Evolutionary conservation across 2,329 filamentous ascomycete genomes (phyloP), one percentile per base, ranked within the genome.

Genomic region (Colletotrichum sp.): DNA sequence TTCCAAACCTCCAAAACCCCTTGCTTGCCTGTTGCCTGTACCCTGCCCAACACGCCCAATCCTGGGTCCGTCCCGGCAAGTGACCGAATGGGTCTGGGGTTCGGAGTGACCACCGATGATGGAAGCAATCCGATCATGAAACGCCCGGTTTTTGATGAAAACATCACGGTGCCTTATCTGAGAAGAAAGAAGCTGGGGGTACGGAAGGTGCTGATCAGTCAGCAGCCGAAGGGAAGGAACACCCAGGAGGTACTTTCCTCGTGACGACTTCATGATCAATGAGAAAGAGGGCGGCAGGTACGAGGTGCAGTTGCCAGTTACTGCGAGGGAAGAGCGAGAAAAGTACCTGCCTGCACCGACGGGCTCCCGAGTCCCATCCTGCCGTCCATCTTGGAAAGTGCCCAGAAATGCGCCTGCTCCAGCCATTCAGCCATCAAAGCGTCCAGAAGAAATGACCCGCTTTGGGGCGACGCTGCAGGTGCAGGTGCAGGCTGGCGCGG

Each of bases 11-110:
- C 60, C n/a, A 34, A 39, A 48, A 21, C 57, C 59, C 68, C 68
- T 61, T 72, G 61, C 68, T 68, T 57, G 61, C 30, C 55, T 43
- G 34, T 72, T 57, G 61, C 30, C 55, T 43, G 34, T 39, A 32
- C 72, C 72, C 68, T 67, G 72, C 59, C 68, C 26, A 52, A 21
- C 43, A 63, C 30, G 61, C 63, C 63, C 39, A 36, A 68, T 52
- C n/a, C 63, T 61, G 72, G 69, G 71, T 75, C 69, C 43, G n/a
- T 63, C 68, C 68, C 68, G 68, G 72, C 39, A 32, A 63, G 18
- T 57, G 48, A 55, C 26, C 63, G 55, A 66, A 75, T 36, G 39
- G 69, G 63, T 72, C 63, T 61, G 63, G 72, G 69, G 72, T 72
- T 72, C 43, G 63, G 13, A 61, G 24, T 52, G 48, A 28, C 34